Base-by-base conservation (phyloP, 306 rosid species). In the Malus sieversii region DNA sequence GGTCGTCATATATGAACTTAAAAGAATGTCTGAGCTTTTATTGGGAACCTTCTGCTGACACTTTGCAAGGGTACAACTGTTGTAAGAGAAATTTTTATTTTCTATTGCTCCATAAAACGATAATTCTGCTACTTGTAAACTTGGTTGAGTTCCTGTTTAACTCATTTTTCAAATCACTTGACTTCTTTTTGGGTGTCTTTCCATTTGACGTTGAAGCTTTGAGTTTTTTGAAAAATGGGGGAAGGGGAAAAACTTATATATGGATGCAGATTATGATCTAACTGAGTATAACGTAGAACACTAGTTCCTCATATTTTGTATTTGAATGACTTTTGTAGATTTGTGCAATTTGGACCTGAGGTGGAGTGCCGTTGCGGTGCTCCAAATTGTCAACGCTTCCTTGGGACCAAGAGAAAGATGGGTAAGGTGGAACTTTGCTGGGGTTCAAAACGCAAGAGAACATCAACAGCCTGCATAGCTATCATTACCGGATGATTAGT, bases 321-420 rank as follows among this genome's bases (percentile, higher is more conserved):
- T 20, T 23, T 52, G 62, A 19, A 40, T 30, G 12, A 52, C 18
- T 68, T 79, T 68, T 79, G 78, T 68, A 91, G 98, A 83, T 93
- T 93, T 83, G 97, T 93, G 80, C 96, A 93, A 86, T 93, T 93
- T 73, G 98, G 98, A 82, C 88, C 93, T 1, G 97, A 93, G 87
- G 98, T 91, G 76, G 83, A 78, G 77, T 93, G 97, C 75, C 85
- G 79, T 29, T 91, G 97, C 67, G 96, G 97, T 61, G 90, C 98
- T 20, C 52, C 82, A 73, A 91, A 88, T 71, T 93, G 98, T 78
- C 96, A 87, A 80, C 92, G 98, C 61, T 90, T 84, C 86, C 91
- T 93, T n/a, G 98, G 98, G 68, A 81, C 79, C 32, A 91, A 88
- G 84, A 93, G 85, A 87, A 91, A 85, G 85, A 83, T 82, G 77